A percentile compares a stretch with the other conserved stretches of the same genome.
phyloP scores from a whole-genome alignment of 306 rosid species.

The Castanea mollissima region DNA sequence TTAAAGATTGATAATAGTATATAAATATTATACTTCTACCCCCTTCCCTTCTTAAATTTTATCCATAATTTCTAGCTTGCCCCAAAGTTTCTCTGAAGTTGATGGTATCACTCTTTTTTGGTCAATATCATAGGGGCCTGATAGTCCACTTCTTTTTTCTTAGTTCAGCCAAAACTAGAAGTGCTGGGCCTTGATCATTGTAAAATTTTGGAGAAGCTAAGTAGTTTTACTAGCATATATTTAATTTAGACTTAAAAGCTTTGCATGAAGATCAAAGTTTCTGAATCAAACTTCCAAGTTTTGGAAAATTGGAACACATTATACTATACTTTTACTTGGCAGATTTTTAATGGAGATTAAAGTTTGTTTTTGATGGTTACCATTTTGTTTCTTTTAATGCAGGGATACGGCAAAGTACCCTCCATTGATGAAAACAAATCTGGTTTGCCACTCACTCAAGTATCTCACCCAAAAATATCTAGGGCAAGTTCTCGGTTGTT shows the following conservation, averaged over 20 bases:
- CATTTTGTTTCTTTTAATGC: slow-evolving; percentile 25
- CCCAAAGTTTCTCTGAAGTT: neutral
- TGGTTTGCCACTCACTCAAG: slow-evolving; percentile 77
- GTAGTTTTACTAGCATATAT: neutral
- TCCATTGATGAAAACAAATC: slow-evolving; percentile 83
- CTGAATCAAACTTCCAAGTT: neutral
- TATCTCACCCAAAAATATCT: slow-evolving; percentile 77
- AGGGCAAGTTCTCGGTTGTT: slow-evolving; percentile 56
- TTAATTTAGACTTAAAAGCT: neutral
- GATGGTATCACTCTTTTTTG: neutral
- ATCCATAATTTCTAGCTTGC: neutral
- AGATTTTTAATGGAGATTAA: neutral
- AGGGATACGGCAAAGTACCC: slow-evolving; percentile 82
- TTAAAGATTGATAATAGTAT: neutral
- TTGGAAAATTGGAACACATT: neutral
- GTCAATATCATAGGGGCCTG: neutral
- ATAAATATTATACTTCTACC: neutral
- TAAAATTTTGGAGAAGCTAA: neutral
- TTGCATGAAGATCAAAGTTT: neutral
- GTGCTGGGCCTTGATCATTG: neutral
- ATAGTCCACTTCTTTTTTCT: neutral
- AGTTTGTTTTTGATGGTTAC: slow-evolving; percentile 13
- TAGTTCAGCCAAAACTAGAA: neutral
- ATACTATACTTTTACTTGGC: neutral
- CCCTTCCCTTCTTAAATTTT: neutral